Percentiles rank a stretch among this genome's conserved stretches.
Conservation (phyloP, 345 rosid genomes). For the Erysimum cheiranthoides region DNA sequence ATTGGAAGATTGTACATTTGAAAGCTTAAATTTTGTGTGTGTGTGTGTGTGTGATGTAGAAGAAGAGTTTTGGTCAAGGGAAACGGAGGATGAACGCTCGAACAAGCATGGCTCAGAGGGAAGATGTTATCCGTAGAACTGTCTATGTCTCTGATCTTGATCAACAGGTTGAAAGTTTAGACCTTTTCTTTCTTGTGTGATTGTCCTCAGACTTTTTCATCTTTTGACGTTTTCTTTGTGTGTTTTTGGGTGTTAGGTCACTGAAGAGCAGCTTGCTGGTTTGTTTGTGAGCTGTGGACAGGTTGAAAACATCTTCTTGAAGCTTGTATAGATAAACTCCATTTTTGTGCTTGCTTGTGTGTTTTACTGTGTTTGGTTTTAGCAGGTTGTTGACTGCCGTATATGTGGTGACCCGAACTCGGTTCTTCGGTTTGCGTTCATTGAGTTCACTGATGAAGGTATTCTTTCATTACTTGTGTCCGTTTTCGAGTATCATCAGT, state of each 20-base stretch:
- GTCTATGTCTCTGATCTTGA: slow-evolving; percentile 95
- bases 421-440: slow-evolving; percentile 90
- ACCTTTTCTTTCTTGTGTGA: not conserved
- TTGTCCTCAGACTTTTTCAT: slow-evolving; percentile 9
- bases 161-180: slow-evolving; percentile 64
- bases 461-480: slow-evolving; percentile 15
- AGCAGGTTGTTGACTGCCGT: slow-evolving; percentile 92
- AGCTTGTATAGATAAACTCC: not conserved
- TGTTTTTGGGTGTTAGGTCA: slow-evolving; percentile 59
- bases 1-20: not conserved
- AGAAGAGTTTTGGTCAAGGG: slow-evolving; percentile 75
- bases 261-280: slow-evolving; percentile 98
- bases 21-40: not conserved
- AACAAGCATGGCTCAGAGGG: slow-evolving; percentile 89
- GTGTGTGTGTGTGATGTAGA: slow-evolving; percentile 46
- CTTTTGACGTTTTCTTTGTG: slow-evolving; percentile 4
- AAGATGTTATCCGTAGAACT: slow-evolving; percentile 83
- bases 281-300: slow-evolving; percentile 83
- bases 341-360: slow-evolving; percentile 28
- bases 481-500: not conserved
- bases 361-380: slow-evolving; percentile 33
- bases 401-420: slow-evolving; percentile 97
- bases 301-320: slow-evolving; percentile 51
- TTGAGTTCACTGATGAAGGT: slow-evolving; percentile 97
- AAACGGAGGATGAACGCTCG: slow-evolving; percentile 71